Evolutionary conservation across 2,329 filamentous ascomycete species (phyloP), one percentile per base, ranked within the genome.

Genomic region (Pseudocercospora fuligena): DNA sequence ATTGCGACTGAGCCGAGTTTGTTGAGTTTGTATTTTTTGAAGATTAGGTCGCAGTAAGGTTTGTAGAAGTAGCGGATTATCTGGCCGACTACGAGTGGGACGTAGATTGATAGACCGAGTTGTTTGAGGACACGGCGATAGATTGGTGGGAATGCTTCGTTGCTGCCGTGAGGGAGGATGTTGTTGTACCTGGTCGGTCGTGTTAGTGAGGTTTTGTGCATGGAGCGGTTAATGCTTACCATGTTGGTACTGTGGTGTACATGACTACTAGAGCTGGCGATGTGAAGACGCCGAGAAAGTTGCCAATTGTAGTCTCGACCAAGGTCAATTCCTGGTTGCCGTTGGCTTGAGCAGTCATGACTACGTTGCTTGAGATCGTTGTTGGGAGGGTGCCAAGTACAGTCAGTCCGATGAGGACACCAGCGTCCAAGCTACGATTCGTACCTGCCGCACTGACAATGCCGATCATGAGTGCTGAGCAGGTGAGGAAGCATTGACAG

Each of bases 281-380:
- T 16, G 92, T 74, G 74, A 92, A 91, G 0, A 89, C 85, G 1
- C 90, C 90, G 0, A 89, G 78, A 7, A 91, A 83, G 76, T 92
- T 92, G 29, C 89, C 90, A 53, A 92, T 80, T 8, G 91, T 84
- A 1, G 91, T 89, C 73, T 91, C 89, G 31, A 91, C 89, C 0
- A 80, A 68, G 9, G 70, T 73, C 61, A 73, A 58, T 8, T 66
- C 71, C 21, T 60, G 53, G 36, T 92, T 90, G 5, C 90, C 90
- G 46, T 89, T 87, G 0, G 90, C 87, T 46, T 87, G 83, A 83
- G 21, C 89, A 5, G 90, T 92, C 89, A 92, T 92, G 51, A 92
- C 88, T 5, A 91, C 88, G 75, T 92, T 92, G 54, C 88, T 91
- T 7, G 88, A 86, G 72, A 92, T 90, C 0, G 90, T 92, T 0